phyloP scores from a whole-genome alignment of 1,284 basidiomycete species.

The Dichomitus squalens region DNA sequence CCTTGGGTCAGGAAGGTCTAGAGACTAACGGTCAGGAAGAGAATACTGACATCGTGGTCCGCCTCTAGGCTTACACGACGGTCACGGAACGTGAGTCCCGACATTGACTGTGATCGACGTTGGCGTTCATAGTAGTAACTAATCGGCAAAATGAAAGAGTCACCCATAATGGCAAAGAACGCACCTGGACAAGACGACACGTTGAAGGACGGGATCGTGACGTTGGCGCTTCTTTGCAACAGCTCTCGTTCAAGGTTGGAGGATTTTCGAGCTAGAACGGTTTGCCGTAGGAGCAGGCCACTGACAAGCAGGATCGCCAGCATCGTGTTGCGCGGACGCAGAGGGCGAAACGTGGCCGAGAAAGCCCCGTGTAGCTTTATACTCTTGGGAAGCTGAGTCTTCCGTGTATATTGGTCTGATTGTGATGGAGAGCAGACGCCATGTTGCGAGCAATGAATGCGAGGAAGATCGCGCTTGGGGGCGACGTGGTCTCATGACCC shows the following conservation, averaged over 20 bases:
- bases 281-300: conserved; percentile 8
- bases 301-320: conserved; percentile 13
- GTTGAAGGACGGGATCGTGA: conserved; percentile 13
- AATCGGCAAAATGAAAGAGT: not conserved
- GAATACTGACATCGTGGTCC: not conserved
- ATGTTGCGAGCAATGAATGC: not conserved
- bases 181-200: conserved; percentile 24
- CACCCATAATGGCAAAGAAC: not conserved
- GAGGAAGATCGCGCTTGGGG: not conserved
- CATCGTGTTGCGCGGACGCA: conserved; percentile 7
- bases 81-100: not conserved
- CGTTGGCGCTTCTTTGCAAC: conserved; percentile 9
- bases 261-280: conserved; percentile 11
- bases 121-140: not conserved
- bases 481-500: not conserved
- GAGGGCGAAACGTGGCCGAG: conserved; percentile 19
- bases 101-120: no score
- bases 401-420: not conserved
- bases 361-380: conserved; percentile 21
- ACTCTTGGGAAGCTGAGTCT: not conserved
- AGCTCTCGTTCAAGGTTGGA: conserved; percentile 9
- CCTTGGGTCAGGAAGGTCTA: no score
- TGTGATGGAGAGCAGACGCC: not conserved
- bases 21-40: not conserved
- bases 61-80: no score